phyloP scores from a whole-genome alignment of 345 rosid species.

The Streptanthus diversifolius region DNA sequence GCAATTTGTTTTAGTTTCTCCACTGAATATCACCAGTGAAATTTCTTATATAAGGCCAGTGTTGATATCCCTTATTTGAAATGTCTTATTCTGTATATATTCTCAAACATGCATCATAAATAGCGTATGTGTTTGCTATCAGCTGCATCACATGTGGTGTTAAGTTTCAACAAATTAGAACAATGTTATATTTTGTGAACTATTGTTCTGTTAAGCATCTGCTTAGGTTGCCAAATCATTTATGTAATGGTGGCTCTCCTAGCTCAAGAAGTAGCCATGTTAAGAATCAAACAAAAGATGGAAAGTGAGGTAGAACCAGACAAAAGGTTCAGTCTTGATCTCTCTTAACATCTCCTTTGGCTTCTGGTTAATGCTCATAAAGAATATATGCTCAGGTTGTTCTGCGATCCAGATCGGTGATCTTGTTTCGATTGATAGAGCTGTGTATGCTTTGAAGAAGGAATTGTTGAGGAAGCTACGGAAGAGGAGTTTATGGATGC shows the following conservation, averaged over 20 bases:
- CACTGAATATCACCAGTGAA: background rate
- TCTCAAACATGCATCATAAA: background rate
- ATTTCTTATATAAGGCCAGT: background rate
- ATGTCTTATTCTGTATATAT: background rate
- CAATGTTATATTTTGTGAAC: background rate
- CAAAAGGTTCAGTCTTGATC: no score
- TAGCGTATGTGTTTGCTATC: background rate
- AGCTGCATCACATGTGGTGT: background rate
- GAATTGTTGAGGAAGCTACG: constrained; percentile 79
- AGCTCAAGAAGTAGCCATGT: background rate
- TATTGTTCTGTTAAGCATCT: background rate
- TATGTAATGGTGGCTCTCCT: background rate
- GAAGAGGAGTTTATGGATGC: constrained; percentile 93
- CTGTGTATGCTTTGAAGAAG: constrained; percentile 72
- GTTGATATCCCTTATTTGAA: background rate
- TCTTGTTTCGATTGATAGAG: constrained; percentile 83
- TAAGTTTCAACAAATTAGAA: background rate
- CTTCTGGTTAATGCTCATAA: no score
- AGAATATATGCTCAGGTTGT: no score
- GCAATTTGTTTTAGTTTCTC: background rate
- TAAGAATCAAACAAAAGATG: background rate
- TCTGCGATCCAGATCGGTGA: constrained; percentile 91
- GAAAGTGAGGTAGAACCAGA: background rate
- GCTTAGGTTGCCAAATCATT: background rate
- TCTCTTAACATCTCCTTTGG: background rate